Base-by-base conservation (phyloP, 2,329 filamentous ascomycete genomes). In the Trichoderma simmonsii region DNA sequence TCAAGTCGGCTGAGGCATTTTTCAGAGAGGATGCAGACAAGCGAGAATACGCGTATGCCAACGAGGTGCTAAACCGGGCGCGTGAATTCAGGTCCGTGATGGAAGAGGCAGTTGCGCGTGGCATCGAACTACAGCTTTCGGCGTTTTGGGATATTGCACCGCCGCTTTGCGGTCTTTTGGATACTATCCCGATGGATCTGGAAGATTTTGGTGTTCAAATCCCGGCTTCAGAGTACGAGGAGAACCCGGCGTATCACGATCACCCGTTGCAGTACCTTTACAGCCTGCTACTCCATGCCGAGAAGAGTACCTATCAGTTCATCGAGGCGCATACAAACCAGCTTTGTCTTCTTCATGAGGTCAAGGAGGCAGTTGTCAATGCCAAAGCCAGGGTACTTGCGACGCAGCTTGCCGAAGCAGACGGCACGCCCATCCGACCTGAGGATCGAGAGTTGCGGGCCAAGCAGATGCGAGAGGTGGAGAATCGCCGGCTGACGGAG, bases 131-230 rank as follows among this genome's bases (percentile, higher is more conserved):
- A 70, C 96, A 98, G 82, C 87, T 98, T 3, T 95, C 92, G 11
- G 95, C 95, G 0, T 99, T 98, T 80, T 99, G 96, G 96, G 96
- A 99, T 79, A 97, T 98, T 77, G 95, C 95, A 1, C 96, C 96
- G 3, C 90, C 91, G 4, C 86, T 99, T 0, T 86, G 92, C 30
- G 87, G 90, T 18, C 85, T 98, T 61, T 87, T 97, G 12, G 93
- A 97, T 73, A 92, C 92, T 77, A 91, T 98, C 26, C 95, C 94
- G 0, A 79, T 82, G 1, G 82, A 86, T 57, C 81, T 90, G 12
- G 80, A 82, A 9, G 83, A 81, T 6, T 94, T 97, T 81, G 85
- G 89, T 26, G 88, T 97, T 62, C 88, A 92, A 76, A 94, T 98
- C 60, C 95, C 96, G 0, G 79, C 87, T 0, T 85, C 89, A 21